Percentiles rank a stretch among this genome's conserved stretches.
Evolutionary conservation across 1,284 basidiomycete genomes (phyloP).

Genomic region (Garcileccinum viscosum): DNA sequence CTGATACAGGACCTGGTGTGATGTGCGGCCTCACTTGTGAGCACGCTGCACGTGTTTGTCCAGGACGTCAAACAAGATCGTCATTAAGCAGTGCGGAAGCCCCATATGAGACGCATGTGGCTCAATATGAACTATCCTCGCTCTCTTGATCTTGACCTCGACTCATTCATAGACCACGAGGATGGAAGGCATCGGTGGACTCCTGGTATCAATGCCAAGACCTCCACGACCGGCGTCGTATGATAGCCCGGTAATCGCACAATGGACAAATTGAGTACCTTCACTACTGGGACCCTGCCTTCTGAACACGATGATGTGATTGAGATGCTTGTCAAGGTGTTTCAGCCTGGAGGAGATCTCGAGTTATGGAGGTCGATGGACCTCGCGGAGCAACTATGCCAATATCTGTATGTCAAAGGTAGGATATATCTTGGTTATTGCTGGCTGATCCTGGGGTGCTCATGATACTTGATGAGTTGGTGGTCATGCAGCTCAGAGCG

Average conservation of each 20-base stretch:
- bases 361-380: slow-evolving; percentile 47
- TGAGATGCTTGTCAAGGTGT: slow-evolving; percentile 46
- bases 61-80: slow-evolving; percentile 31
- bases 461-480: too few relatives aligned
- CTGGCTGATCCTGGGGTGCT: too few relatives aligned
- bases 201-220: neutral
- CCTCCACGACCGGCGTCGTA: neutral
- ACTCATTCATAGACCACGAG: neutral
- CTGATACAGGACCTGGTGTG: slow-evolving; percentile 43
- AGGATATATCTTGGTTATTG: slow-evolving; percentile 12
- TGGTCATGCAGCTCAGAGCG: too few relatives aligned
- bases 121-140: slow-evolving; percentile 57
- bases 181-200: neutral
- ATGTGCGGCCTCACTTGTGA: slow-evolving; percentile 53
- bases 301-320: slow-evolving; percentile 49
- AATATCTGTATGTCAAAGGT: slow-evolving; percentile 31
- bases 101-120: slow-evolving; percentile 45
- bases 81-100: slow-evolving; percentile 22
- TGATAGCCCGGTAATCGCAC: slow-evolving; percentile 11
- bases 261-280: slow-evolving; percentile 48
- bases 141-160: slow-evolving; percentile 34
- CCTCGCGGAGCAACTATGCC: slow-evolving; percentile 37
- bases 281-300: slow-evolving; percentile 38
- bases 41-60: slow-evolving; percentile 44
- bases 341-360: slow-evolving; percentile 46